Conservation (phyloP, 352 stramenopile genomes). For the Pythium brassicae region DNA sequence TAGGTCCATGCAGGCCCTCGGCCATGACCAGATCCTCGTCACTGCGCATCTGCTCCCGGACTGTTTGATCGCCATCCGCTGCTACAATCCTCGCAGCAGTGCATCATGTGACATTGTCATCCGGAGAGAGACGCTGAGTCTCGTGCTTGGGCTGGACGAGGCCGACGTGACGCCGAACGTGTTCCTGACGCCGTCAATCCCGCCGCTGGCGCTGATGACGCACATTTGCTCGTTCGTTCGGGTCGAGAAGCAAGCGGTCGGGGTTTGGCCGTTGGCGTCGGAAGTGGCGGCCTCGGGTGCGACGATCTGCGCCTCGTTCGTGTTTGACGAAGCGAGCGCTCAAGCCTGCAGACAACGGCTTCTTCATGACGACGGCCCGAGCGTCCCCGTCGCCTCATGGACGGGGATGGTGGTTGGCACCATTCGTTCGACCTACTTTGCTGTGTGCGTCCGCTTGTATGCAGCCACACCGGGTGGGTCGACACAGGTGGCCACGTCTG, state of each 20-base stretch:
- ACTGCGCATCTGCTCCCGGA: constrained; percentile 18
- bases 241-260: constrained; percentile 9
- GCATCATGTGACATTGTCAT: constrained; percentile 18
- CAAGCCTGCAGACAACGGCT: neutral
- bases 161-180: neutral
- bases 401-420: constrained; percentile 8
- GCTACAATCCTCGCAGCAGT: constrained; percentile 51
- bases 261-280: neutral
- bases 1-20: constrained; percentile 42
- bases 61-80: constrained; percentile 17
- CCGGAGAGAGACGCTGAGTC: constrained; percentile 3
- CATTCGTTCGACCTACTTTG: constrained; percentile 4
- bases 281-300: constrained; percentile 1
- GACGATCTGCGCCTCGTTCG: constrained; percentile 5
- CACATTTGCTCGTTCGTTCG: constrained; percentile 43
- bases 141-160: constrained; percentile 16
- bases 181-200: constrained; percentile 6
- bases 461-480: neutral
- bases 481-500: neutral
- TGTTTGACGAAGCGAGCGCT: constrained; percentile 4
- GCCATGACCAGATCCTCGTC: constrained; percentile 31
- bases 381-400: neutral
- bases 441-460: constrained; percentile 8
- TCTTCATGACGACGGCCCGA: no score
- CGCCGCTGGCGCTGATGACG: constrained; percentile 19